phyloP scores from a whole-genome alignment of 306 rosid species.

The Luffa acutangula region DNA sequence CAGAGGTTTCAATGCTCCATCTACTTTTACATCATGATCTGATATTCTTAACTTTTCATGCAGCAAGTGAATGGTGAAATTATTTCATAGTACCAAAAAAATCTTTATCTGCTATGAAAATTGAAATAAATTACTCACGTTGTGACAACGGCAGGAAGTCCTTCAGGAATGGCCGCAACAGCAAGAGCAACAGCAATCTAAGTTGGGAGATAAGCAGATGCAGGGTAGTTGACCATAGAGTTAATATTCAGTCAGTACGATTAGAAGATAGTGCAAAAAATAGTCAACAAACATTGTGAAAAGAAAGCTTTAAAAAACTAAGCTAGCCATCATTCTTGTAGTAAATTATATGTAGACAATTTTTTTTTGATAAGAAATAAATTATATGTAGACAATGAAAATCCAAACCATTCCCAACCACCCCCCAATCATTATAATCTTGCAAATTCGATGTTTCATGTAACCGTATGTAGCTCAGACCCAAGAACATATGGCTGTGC shows the following conservation, averaged over 20 bases:
- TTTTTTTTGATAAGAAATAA: no score
- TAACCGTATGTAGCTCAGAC: no score
- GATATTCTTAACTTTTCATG: not conserved
- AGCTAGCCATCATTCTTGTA: not conserved
- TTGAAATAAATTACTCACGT: conserved; percentile 49
- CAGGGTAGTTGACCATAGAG: not conserved
- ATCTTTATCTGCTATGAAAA: not conserved
- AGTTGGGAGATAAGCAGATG: conserved; percentile 10
- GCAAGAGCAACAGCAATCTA: conserved; percentile 99
- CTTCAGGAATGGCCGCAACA: conserved; percentile 99
- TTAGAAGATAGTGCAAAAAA: not conserved
- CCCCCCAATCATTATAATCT: not conserved
- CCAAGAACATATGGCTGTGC: no score
- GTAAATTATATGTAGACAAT: not conserved
- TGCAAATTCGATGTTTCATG: not conserved
- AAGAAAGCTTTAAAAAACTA: not conserved
- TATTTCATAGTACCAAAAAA: not conserved
- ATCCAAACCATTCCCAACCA: not conserved
- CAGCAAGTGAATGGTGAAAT: not conserved
- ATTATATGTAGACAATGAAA: not conserved
- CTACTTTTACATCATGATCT: not conserved
- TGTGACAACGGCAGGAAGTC: conserved; percentile 98
- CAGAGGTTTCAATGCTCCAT: not conserved
- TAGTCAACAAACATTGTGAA: conserved; percentile 8
- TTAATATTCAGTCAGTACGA: not conserved